Percentiles rank a stretch among this genome's conserved stretches.
These are phyloP conservation scores for Wallacemonas sp. DNA, from an alignment of 208 protist species.

Conservation along the genomic window DNA sequence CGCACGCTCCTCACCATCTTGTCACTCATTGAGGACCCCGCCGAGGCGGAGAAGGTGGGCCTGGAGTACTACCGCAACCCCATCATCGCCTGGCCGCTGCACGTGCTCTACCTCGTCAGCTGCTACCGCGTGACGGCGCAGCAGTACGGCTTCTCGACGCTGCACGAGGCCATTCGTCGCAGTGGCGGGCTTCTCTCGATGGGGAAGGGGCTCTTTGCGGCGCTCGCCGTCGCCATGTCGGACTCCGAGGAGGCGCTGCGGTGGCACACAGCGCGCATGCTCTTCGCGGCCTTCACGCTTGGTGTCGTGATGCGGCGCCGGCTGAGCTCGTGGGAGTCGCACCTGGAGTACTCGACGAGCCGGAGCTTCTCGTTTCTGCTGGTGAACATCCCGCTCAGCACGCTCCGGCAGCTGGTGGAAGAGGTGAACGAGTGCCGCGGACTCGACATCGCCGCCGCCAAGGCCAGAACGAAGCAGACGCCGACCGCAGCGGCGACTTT, in stretches of 20 bases:
- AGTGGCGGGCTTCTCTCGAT: conserved; percentile 47
- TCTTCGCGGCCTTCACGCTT: conserved; percentile 62
- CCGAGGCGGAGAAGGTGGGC: conserved; percentile 31
- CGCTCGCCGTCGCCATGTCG: conserved; percentile 72
- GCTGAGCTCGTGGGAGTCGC: conserved; percentile 31
- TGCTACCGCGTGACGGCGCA: conserved; percentile 70
- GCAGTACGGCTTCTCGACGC: conserved; percentile 39
- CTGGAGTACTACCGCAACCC: conserved; percentile 69
- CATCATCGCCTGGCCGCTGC: conserved; percentile 64
- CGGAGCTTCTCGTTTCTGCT: conserved; percentile 59
- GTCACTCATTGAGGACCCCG: conserved; percentile 27
- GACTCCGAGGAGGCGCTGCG: conserved; percentile 42
- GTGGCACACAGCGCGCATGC: conserved; percentile 50
- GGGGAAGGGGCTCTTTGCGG: conserved; percentile 73
- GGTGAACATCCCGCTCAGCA: conserved; percentile 72
- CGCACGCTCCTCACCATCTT: conserved; percentile 6
- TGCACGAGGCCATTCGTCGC: conserved; percentile 32
- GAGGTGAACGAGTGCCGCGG: conserved; percentile 55
- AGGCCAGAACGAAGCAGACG: too few species aligned
- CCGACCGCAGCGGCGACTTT: too few species aligned
- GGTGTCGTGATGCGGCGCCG: conserved; percentile 47
- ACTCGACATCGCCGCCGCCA: conserved; percentile 7
- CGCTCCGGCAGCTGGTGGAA: conserved; percentile 53
- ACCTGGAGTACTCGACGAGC: conserved; percentile 25
- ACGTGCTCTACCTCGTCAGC: conserved; percentile 67